Base-by-base conservation (phyloP, 2,329 filamentous ascomycete genomes). In the Drechslerella dactyloides region DNA sequence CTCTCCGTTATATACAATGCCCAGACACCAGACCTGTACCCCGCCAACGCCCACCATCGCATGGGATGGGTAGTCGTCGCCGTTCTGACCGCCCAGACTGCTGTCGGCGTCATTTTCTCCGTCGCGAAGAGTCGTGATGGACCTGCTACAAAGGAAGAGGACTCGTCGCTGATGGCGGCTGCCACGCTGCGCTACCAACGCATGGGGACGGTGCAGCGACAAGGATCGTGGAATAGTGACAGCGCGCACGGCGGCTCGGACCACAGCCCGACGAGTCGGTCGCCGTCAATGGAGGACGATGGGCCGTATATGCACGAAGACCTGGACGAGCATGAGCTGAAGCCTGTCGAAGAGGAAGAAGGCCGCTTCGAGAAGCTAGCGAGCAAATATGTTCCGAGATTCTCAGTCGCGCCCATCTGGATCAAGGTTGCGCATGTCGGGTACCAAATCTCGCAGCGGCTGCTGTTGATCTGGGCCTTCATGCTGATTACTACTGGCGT, bases 1-100 rank as follows among this genome's bases (percentile, higher is more conserved):
- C 78, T 90, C 24, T 87, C 85, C 6, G 84, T 85, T 55, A 81
- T 91, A 35, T 96, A 96, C 82, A 91, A 94, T 78, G 83, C 85
- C 66, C 87, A 85, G 74, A 96, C 91, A 0, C 91, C 92, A 0
- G 90, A 96, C 77, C 82, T 97, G 21, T 97, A 96, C 78, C 87
- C 87, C 33, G 88, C 90, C 78, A 96, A 96, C 78, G 86, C 89
- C n/a, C 93, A 97, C 79, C 88, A 92, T 81, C 92, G 90, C 79
- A 84, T 93, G 48, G 92, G 92, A 61, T 97, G 93, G 93, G 83
- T 90, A 46, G 84, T 89, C 30, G 93, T 89, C 1, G 89, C 86
- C 83, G 82, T 93, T 2, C 83, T 90, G 10, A 83, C 83, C 58
- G 86, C 84, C 0, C 93, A 96, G 81, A 84, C 89, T 15, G 76